A percentile compares a stretch with the other conserved stretches of the same genome.
phyloP scores from a whole-genome alignment of 345 rosid genomes.

The Isatis tinctoria region DNA sequence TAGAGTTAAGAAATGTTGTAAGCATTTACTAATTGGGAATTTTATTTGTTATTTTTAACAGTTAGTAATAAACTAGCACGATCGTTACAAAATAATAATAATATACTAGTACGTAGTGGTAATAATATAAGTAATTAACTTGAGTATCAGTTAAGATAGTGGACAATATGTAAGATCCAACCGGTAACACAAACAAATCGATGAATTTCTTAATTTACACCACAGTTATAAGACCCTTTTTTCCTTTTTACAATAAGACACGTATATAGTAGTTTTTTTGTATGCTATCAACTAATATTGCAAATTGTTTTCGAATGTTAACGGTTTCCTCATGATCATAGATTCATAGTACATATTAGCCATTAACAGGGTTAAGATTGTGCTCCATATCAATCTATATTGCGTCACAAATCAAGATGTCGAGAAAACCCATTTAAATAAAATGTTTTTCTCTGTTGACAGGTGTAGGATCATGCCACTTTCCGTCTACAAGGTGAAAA shows the following conservation, averaged over 20 bases:
- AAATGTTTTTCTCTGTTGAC: background rate
- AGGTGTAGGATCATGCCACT: constrained; percentile 37
- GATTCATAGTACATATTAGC: background rate
- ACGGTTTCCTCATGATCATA: background rate
- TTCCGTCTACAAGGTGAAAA: constrained; percentile 33
- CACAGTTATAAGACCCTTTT: too few species aligned
- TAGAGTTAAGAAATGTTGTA: background rate
- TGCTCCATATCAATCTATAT: background rate
- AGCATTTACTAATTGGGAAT: background rate
- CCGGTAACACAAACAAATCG: background rate
- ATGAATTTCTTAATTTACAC: background rate
- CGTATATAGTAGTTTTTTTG: background rate
- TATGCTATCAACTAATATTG: background rate
- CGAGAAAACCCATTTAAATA: background rate
- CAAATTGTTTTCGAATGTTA: background rate
- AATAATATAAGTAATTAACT: background rate
- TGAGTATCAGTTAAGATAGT: background rate
- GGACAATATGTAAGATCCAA: background rate
- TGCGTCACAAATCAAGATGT: background rate
- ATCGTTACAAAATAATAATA: background rate
- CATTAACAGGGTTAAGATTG: background rate
- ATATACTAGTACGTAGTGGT: background rate
- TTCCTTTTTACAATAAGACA: too few species aligned
- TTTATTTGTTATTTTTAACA: background rate
- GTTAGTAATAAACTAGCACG: background rate